Evolutionary conservation across 345 rosid species (phyloP).

Genomic region (Salix udensis): DNA sequence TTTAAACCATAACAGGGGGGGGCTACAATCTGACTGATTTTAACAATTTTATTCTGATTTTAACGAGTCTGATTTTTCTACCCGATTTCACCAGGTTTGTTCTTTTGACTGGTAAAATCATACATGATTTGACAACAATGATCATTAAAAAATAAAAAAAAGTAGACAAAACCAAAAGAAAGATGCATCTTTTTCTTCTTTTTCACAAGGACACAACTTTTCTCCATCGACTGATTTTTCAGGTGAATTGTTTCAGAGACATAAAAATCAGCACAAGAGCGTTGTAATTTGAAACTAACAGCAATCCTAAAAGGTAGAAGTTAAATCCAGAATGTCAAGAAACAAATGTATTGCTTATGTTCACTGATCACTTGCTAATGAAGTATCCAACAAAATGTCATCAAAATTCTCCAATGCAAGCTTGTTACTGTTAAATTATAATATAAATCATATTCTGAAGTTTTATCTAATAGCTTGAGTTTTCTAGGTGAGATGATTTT

Average conservation of each 20-base stretch:
- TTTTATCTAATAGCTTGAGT: too few species aligned
- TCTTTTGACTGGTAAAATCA: too few species aligned
- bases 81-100: fast-evolving
- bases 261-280: neutral
- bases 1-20: too few species aligned
- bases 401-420: neutral
- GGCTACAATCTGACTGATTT: too few species aligned
- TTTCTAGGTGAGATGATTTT: too few species aligned
- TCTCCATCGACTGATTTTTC: neutral
- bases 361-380: neutral
- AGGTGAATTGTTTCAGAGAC: neutral
- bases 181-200: neutral
- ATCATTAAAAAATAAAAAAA: neutral
- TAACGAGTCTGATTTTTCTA: too few species aligned
- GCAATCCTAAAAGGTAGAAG: neutral
- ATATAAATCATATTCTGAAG: too few species aligned
- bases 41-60: too few species aligned
- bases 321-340: neutral
- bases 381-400: neutral
- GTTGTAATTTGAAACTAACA: neutral
- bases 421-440: neutral
- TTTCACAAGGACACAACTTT: too few species aligned
- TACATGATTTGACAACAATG: too few species aligned
- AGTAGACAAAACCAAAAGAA: neutral
- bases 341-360: neutral